These are phyloP conservation scores for Russula ochroleuca DNA, from an alignment of 768 basidiomycete species.

Conservation along the genomic window DNA sequence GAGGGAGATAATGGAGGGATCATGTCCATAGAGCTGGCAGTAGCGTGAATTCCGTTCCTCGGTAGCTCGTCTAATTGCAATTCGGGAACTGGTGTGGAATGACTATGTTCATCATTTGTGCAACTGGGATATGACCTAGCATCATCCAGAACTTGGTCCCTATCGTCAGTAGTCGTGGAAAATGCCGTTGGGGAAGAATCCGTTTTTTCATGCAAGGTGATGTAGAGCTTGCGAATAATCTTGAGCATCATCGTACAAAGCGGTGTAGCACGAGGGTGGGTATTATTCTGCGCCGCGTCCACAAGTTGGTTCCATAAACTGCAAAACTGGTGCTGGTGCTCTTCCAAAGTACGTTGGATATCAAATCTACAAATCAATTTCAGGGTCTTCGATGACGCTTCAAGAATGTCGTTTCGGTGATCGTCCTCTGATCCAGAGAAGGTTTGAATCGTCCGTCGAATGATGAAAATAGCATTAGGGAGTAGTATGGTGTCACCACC, in stretches of 20 bases:
- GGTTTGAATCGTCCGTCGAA: neutral
- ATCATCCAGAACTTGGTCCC: too few relatives aligned
- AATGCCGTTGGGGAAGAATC: too few relatives aligned
- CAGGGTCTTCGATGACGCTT: neutral
- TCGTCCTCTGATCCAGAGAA: neutral
- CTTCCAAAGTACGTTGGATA: neutral
- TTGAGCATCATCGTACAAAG: neutral
- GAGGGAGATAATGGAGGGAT: too few relatives aligned
- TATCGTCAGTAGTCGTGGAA: too few relatives aligned
- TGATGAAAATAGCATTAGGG: neutral
- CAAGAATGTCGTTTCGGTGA: neutral
- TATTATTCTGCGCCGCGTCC: neutral
- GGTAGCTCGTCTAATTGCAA: too few relatives aligned
- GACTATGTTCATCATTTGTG: too few relatives aligned
- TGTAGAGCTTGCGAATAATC: neutral
- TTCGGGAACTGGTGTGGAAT: too few relatives aligned
- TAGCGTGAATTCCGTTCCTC: too few relatives aligned
- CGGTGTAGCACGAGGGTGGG: fast-evolving
- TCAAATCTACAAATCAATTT: neutral
- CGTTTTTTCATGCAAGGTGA: neutral
- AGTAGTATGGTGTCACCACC: neutral
- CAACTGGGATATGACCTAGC: too few relatives aligned
- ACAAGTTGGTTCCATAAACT: neutral
- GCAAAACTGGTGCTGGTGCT: neutral
- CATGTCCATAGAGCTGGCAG: too few relatives aligned